Evolutionary conservation across 192 early-diverging fungal genomes (phyloP).

Genomic region (Coemansia furcata): DNA sequence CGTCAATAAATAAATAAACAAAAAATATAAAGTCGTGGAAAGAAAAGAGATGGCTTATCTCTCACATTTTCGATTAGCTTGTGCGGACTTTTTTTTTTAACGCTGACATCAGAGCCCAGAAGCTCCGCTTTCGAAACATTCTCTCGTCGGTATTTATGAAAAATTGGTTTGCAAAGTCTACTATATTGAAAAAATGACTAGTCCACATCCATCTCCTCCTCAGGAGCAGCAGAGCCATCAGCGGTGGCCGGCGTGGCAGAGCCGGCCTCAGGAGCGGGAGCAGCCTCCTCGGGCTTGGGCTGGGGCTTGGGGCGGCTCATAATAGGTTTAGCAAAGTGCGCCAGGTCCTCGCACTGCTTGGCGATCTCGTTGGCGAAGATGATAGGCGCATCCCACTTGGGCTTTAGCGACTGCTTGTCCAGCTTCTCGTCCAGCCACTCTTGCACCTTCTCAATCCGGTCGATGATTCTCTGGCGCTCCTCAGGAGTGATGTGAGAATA

Average conservation of each 20-base stretch:
- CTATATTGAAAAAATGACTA: conserved; percentile 28
- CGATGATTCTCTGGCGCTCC: conserved; percentile 80
- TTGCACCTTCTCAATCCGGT: conserved; percentile 70
- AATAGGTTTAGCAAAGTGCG: conserved; percentile 72
- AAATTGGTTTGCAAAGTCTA: background rate
- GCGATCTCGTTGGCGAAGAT: conserved; percentile 72
- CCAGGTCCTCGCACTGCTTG: conserved; percentile 68
- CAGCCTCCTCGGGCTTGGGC: conserved; percentile 54
- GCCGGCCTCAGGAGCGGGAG: conserved; percentile 37
- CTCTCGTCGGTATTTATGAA: background rate
- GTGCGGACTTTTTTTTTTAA: background rate
- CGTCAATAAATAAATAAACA: background rate
- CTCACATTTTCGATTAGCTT: background rate
- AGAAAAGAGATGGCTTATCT: background rate
- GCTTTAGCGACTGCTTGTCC: conserved; percentile 67
- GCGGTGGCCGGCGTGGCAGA: conserved; percentile 5
- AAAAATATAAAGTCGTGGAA: background rate
- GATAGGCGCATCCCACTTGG: conserved; percentile 73
- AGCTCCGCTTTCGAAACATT: background rate
- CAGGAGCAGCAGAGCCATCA: conserved; percentile 12
- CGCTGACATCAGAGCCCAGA: background rate
- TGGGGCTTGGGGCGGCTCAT: conserved; percentile 90
- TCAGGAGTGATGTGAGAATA: conserved; percentile 82
- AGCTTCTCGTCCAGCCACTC: conserved; percentile 85
- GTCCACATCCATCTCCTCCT: conserved; percentile 68